Evolutionary conservation across 805 yeast genomes (phyloP), one percentile per base, ranked within the genome.

Genomic region (Spathaspora boniae): DNA sequence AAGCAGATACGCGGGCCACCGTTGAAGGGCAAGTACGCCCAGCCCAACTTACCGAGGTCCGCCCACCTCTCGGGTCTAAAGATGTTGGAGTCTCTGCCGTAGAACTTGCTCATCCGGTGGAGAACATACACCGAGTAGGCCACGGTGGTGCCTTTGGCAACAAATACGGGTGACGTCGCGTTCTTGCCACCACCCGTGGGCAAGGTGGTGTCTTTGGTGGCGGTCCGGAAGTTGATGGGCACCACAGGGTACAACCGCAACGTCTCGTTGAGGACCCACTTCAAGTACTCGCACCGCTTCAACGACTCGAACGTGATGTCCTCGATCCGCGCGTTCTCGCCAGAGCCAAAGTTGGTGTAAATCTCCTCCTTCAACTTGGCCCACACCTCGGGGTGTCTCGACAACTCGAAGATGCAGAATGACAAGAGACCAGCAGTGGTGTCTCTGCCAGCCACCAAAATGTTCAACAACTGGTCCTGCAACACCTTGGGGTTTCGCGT

Each of bases 1-100:
- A 73, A 54, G 46, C 79, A 73, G 38, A 73, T 72, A 40, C 79
- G 55, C 18, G 78, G 78, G 5, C 79, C 79, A 30, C 78, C 79
- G 46, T 72, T 71, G 55, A 72, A 72, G 17, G 78, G 78, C 24
- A 72, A 51, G 50, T 65, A 72, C 16, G 70, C 72, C 77, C 77
- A 72, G 6, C 70, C 65, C 29, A 60, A 52, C 32, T 48, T 50
- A 36, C 56, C 63, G 25, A 48, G 51, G 14, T 53, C 53, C 29
- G 53, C 57, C 70, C 70, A 64, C 46, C 70, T 54, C 41, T 64
- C 68, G 4, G 70, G 69, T 31, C 54, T 56, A 47, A 62, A 64
- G 4, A 28, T 56, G 0, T 42, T 40, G 12, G 65, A 54, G 40
- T 64, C 69, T 36, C 57, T 44, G 22, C 70, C 70, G 42, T 60